Percentiles rank a stretch among this genome's conserved stretches.
These are phyloP conservation scores for Bombardia bombarda DNA, from an alignment of 495 filamentous ascomycete genomes.

Conservation along the genomic window DNA sequence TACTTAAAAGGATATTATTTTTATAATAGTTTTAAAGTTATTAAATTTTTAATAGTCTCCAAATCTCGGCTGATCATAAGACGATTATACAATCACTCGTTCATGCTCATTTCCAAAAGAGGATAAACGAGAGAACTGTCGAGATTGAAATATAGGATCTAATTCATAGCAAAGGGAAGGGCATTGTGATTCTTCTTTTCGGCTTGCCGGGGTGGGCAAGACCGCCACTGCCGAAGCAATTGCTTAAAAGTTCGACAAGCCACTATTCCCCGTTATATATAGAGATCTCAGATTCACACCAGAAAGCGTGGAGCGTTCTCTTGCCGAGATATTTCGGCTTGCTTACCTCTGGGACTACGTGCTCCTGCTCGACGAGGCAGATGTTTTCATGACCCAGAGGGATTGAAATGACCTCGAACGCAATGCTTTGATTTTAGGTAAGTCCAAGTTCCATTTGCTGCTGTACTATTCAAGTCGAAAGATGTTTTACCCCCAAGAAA, in stretches of 20 bases:
- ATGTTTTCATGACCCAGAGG: constrained; percentile 42
- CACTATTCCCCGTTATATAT: constrained; percentile 44
- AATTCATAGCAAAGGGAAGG: too few species aligned
- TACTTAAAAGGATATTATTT: too few species aligned
- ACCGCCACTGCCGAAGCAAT: constrained; percentile 48
- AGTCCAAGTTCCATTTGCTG: not conserved
- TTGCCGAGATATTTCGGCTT: constrained; percentile 43
- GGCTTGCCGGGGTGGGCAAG: too few species aligned
- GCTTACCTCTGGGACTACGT: constrained; percentile 46
- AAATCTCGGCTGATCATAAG: too few species aligned
- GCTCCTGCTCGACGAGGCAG: constrained; percentile 45
- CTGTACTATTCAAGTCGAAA: not conserved
- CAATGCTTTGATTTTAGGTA: constrained; percentile 39
- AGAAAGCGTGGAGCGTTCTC: constrained; percentile 18
- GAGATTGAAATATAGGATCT: too few species aligned
- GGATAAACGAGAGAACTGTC: too few species aligned
- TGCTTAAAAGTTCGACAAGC: constrained; percentile 38
- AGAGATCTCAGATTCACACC: constrained; percentile 46
- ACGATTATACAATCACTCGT: too few species aligned
- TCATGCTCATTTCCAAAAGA: too few species aligned
- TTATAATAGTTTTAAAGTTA: too few species aligned
- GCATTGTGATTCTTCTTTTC: too few species aligned
- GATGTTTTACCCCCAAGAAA: not conserved
- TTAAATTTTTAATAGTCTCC: too few species aligned
- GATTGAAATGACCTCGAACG: constrained; percentile 34